phyloP scores from a whole-genome alignment of 2,329 filamentous ascomycete species.

The Blumeriella jaapii region DNA sequence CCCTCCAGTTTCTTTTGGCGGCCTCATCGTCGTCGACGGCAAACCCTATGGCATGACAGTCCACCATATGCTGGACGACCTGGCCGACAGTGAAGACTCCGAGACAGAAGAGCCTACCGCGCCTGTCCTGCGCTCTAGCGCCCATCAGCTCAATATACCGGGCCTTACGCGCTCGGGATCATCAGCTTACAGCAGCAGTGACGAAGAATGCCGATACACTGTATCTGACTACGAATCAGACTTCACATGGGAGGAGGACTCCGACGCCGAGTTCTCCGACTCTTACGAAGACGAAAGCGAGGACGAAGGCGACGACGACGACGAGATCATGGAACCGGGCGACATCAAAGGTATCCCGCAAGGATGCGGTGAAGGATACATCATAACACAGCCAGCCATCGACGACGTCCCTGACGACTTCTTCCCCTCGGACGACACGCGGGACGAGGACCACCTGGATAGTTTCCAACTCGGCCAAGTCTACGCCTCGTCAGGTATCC shows the following conservation, averaged over 20 bases:
- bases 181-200: conserved; percentile 26
- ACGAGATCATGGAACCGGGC: conserved; percentile 41
- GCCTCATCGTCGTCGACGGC: conserved; percentile 73
- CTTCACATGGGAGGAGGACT: too few relatives aligned
- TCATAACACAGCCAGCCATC: conserved; percentile 83
- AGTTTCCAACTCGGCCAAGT: conserved; percentile 73
- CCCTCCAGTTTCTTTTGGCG: conserved; percentile 83
- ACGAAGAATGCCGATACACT: conserved; percentile 46
- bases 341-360: conserved; percentile 71
- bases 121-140: conserved; percentile 22
- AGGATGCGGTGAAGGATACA: conserved; percentile 63
- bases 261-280: conserved; percentile 31
- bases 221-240: conserved; percentile 53
- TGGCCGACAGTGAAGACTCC: conserved; percentile 37
- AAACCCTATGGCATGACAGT: conserved; percentile 90
- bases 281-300: conserved; percentile 30
- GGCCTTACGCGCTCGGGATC: conserved; percentile 28
- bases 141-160: conserved; percentile 21
- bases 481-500: conserved; percentile 82
- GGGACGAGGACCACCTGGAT: conserved; percentile 70
- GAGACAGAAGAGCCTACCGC: conserved; percentile 24
- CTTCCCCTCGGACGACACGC: conserved; percentile 58
- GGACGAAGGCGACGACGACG: conserved; percentile 41
- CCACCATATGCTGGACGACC: conserved; percentile 85
- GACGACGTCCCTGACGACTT: conserved; percentile 81